These are phyloP conservation scores for Gracilaria vermiculophylla DNA, from an alignment of 23 red algal species.

Conservation along the genomic window DNA sequence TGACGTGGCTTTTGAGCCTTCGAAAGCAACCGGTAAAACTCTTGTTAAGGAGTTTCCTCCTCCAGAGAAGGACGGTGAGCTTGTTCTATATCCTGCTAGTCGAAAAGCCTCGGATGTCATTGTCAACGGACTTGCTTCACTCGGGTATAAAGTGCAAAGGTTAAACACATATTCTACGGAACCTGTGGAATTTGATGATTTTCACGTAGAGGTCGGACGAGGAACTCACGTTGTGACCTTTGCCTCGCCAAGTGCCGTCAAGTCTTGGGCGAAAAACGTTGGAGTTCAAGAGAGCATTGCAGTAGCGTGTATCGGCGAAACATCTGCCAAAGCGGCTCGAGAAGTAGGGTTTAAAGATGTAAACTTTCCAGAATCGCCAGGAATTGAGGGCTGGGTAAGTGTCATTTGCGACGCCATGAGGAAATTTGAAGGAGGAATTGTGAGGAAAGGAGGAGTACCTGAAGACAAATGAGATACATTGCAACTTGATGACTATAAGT, in stretches of 20 bases:
- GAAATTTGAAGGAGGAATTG: neutral
- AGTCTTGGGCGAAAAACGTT: slow-evolving; percentile 56
- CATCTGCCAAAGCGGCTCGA: slow-evolving; percentile 54
- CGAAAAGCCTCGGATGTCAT: slow-evolving; percentile 39
- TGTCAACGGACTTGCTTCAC: slow-evolving; percentile 44
- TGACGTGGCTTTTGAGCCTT: slow-evolving; percentile 64
- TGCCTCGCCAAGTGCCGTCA: slow-evolving; percentile 72
- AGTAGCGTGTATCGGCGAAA: slow-evolving; percentile 77
- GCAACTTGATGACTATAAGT: neutral
- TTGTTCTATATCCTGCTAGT: slow-evolving; percentile 68
- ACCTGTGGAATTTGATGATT: slow-evolving; percentile 1
- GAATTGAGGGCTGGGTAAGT: slow-evolving; percentile 54
- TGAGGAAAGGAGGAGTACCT: neutral
- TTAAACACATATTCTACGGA: slow-evolving; percentile 72
- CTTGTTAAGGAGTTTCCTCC: slow-evolving; percentile 71
- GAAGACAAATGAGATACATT: neutral
- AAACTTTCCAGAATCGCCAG: slow-evolving; percentile 44
- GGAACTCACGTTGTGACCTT: slow-evolving; percentile 62
- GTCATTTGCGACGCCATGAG: slow-evolving; percentile 55
- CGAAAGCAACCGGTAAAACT: slow-evolving; percentile 73
- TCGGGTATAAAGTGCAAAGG: slow-evolving; percentile 43
- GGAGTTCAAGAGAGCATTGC: slow-evolving; percentile 28
- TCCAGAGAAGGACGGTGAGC: neutral
- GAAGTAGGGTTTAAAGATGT: slow-evolving; percentile 48
- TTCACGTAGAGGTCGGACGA: neutral